These are phyloP conservation scores for Exophiala aquamarina DNA, from an alignment of 2,329 filamentous ascomycete species.

Conservation along the genomic window DNA sequence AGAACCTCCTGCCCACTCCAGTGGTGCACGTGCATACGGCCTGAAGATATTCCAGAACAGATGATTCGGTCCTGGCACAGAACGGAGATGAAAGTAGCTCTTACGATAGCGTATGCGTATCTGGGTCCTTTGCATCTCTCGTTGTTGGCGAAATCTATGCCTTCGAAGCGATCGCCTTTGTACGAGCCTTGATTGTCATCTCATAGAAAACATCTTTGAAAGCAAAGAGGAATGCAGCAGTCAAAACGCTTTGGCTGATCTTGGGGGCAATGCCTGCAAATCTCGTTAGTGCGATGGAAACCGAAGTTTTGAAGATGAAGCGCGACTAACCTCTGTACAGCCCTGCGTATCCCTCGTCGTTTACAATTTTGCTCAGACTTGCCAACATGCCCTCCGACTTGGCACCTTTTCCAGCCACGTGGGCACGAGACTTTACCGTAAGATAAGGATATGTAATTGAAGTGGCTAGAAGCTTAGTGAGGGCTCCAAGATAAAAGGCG, in stretches of 20 bases:
- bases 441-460: slow-evolving; percentile 97
- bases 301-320: slow-evolving; percentile 13
- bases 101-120: too few species aligned
- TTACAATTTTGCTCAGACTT: slow-evolving; percentile 75
- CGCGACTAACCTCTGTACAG: slow-evolving; percentile 67
- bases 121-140: too few species aligned
- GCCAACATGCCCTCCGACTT: slow-evolving; percentile 77
- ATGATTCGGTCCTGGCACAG: too few species aligned
- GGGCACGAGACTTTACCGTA: slow-evolving; percentile 96
- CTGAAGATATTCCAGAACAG: too few species aligned
- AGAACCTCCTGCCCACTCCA: too few species aligned
- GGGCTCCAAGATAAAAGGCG: slow-evolving; percentile 85
- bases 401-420: slow-evolving; percentile 77
- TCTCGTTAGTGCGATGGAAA: slow-evolving; percentile 5
- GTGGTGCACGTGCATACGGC: too few species aligned
- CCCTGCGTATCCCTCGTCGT: slow-evolving; percentile 86
- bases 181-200: slow-evolving; percentile 21
- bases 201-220: slow-evolving; percentile 98
- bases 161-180: slow-evolving; percentile 17
- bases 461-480: slow-evolving; percentile 94
- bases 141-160: slow-evolving; percentile 6
- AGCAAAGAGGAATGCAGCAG: slow-evolving; percentile 92
- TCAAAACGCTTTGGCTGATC: slow-evolving; percentile 94
- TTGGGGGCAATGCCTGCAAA: slow-evolving; percentile 84
- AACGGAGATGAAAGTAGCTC: too few species aligned